Percentiles rank a stretch among this genome's conserved stretches.
Conservation (phyloP, 2,329 filamentous ascomycete species). For the Aureobasidium musti region DNA sequence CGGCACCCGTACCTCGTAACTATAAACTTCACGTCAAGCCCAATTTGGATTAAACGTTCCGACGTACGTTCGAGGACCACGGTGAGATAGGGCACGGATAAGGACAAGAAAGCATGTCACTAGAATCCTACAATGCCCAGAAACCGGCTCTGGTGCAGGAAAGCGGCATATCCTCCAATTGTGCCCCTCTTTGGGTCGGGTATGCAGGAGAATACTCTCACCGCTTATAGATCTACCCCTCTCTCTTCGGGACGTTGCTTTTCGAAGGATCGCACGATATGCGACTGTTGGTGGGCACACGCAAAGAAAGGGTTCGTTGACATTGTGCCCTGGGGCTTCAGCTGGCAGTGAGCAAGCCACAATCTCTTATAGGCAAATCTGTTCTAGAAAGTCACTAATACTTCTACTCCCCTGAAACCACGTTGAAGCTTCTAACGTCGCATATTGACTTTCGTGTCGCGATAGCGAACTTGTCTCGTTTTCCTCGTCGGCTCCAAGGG, state of each 20-base stretch:
- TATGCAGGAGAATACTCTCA: not conserved
- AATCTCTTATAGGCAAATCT: not conserved
- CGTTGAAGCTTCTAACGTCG: not conserved
- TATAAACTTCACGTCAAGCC: not conserved
- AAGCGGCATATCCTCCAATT: not conserved
- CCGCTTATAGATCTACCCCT: not conserved
- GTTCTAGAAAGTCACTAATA: not conserved
- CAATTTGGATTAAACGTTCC: not conserved
- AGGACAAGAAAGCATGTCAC: not conserved
- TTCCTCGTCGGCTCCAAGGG: not conserved
- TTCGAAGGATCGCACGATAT: no score
- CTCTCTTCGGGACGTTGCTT: no score
- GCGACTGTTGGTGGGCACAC: no score
- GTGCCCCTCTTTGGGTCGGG: not conserved
- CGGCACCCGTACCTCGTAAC: not conserved
- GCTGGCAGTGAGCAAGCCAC: conserved; percentile 11
- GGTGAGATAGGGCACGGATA: not conserved
- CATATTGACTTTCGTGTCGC: not conserved
- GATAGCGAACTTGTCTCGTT: not conserved
- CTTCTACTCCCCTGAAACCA: not conserved
- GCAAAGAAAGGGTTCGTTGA: not conserved
- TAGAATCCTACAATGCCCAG: not conserved
- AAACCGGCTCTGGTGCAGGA: not conserved
- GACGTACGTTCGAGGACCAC: not conserved
- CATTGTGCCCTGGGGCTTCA: not conserved